These are phyloP conservation scores for Dunaliella sp. DNA, from an alignment of 139 green algal genomes.

Conservation along the genomic window DNA sequence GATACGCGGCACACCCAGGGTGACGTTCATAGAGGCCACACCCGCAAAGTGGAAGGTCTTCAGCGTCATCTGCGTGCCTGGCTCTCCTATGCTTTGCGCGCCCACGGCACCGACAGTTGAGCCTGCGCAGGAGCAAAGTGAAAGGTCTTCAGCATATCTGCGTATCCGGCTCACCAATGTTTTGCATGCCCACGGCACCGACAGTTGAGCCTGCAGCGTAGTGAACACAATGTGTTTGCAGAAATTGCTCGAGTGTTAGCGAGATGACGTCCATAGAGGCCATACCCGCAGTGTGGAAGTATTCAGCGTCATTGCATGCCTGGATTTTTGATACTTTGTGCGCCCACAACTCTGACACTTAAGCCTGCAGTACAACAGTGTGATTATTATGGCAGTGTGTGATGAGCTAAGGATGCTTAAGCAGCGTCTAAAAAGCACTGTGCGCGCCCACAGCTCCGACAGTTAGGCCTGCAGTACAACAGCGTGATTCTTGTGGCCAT, in stretches of 20 bases:
- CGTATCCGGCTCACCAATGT: constrained; percentile 93
- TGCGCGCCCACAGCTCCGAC: constrained; percentile 93
- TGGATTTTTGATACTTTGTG: constrained; percentile 92
- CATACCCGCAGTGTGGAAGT: constrained; percentile 99
- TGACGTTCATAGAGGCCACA: constrained; percentile 97
- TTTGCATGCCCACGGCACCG: constrained; percentile 91
- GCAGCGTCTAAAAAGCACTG: constrained; percentile 90
- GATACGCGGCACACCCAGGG: constrained; percentile 92
- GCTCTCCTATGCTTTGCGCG: constrained; percentile 93
- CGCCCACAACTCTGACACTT: constrained; percentile 88
- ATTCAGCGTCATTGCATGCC: constrained; percentile 99
- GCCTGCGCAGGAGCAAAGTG: constrained; percentile 94
- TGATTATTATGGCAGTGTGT: constrained; percentile 99
- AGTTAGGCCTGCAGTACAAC: constrained; percentile 76
- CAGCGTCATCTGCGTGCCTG: constrained; percentile 98
- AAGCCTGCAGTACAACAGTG: constrained; percentile 87
- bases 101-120: constrained; percentile 88
- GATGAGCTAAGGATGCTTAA: no score
- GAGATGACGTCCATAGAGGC: constrained; percentile 97
- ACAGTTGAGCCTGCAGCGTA: constrained; percentile 92
- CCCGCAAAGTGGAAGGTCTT: constrained; percentile 99
- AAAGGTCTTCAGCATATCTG: constrained; percentile 99
- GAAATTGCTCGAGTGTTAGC: no score
- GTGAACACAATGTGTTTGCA: no score
- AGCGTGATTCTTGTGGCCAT: no score